phyloP scores from a whole-genome alignment of 768 basidiomycete genomes.

The Hortiboletus campestris region DNA sequence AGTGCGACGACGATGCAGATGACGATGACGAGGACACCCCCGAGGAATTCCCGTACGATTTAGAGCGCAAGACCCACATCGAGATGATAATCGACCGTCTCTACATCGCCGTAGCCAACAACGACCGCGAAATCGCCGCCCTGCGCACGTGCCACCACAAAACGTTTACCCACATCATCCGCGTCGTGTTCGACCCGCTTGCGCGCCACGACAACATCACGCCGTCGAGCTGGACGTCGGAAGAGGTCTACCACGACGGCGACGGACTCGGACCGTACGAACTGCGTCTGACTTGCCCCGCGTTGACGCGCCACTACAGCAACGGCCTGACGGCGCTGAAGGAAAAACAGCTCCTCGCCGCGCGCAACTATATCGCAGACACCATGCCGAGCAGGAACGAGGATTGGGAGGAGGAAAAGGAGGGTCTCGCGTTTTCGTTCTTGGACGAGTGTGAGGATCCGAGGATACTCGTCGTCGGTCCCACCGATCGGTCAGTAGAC shows the following conservation, averaged over 20 bases:
- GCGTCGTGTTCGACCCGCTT: background rate
- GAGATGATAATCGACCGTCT: background rate
- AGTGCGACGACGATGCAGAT: background rate
- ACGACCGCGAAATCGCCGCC: constrained; percentile 4
- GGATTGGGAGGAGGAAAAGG: background rate
- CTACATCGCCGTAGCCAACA: constrained; percentile 3
- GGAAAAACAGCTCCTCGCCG: background rate
- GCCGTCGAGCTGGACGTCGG: background rate
- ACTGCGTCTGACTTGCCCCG: constrained; percentile 1
- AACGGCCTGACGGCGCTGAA: background rate
- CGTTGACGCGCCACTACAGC: background rate
- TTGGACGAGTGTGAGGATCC: background rate
- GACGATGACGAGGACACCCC: background rate
- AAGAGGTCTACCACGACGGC: background rate
- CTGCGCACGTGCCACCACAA: background rate
- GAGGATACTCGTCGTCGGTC: constrained; percentile 29
- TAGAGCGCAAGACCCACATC: background rate
- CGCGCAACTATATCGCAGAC: background rate
- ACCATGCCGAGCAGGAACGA: background rate
- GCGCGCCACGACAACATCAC: background rate
- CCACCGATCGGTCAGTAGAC: constrained; percentile 29
- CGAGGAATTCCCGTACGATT: background rate
- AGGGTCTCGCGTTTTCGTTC: background rate
- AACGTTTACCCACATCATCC: constrained; percentile 2
- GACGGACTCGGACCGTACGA: background rate